phyloP scores from a whole-genome alignment of 768 basidiomycete species.

The Termitomyces sp. region DNA sequence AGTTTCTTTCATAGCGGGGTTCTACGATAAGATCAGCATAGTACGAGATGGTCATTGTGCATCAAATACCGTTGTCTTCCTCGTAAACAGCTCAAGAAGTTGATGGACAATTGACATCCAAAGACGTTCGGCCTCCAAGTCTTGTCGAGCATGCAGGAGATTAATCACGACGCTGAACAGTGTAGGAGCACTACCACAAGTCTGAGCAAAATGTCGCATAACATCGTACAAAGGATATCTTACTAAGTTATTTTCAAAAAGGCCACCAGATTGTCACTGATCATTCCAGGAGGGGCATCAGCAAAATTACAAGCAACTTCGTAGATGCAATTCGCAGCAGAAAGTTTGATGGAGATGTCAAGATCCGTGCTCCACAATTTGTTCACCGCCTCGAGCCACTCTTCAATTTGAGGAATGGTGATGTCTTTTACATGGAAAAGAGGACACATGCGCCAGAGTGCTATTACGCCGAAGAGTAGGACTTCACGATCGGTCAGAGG shows the following conservation, averaged over 20 bases:
- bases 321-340: conserved; percentile 45
- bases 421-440: conserved; percentile 48
- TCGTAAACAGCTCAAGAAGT: conserved; percentile 49
- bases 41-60: background rate
- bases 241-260: conserved; percentile 48
- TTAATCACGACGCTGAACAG: conserved; percentile 49
- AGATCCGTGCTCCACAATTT: conserved; percentile 58
- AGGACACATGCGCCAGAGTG: conserved; percentile 58
- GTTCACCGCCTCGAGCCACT: conserved; percentile 42
- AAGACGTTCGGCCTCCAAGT: conserved; percentile 57
- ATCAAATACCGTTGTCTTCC: conserved; percentile 38
- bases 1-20: conserved; percentile 35
- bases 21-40: conserved; percentile 2
- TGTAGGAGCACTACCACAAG: conserved; percentile 30
- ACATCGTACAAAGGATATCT: conserved; percentile 11
- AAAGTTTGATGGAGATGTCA: conserved; percentile 62
- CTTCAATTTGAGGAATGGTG: conserved; percentile 30
- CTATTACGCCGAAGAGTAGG: conserved; percentile 60
- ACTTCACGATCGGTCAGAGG: conserved; percentile 65
- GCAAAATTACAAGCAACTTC: conserved; percentile 38
- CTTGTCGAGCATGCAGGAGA: conserved; percentile 52
- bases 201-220: background rate
- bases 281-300: conserved; percentile 30
- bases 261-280: conserved; percentile 21
- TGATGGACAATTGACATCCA: conserved; percentile 65